A percentile compares a stretch with the other conserved stretches of the same genome.
Conservation (phyloP, 2,329 filamentous ascomycete species). For the Ampelomyces quisqualis region DNA sequence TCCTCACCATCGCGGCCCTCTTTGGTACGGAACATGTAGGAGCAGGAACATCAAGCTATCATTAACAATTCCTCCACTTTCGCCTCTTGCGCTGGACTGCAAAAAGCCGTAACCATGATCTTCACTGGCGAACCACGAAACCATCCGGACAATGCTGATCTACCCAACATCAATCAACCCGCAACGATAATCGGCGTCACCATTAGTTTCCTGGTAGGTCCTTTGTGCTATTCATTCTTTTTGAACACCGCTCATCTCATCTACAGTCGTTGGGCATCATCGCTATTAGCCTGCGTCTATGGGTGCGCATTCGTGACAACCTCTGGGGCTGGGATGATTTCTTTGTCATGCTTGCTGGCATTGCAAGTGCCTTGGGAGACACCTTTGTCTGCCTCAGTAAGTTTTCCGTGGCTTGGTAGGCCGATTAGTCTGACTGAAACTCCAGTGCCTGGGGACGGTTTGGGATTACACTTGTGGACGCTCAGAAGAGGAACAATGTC, state of each 20-base stretch:
- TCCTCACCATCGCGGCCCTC: background rate
- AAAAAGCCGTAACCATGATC: background rate
- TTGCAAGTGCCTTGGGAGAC: conserved; percentile 29
- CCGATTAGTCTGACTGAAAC: too few species aligned
- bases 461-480: conserved; percentile 38
- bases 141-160: conserved; percentile 31
- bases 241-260: conserved; percentile 3
- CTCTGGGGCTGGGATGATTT: conserved; percentile 42
- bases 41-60: background rate
- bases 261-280: conserved; percentile 22
- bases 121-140: conserved; percentile 7
- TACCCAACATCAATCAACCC: conserved; percentile 32
- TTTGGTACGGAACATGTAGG: background rate
- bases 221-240: background rate
- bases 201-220: conserved; percentile 35
- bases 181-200: conserved; percentile 33
- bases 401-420: too few species aligned
- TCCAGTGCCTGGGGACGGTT: conserved; percentile 35
- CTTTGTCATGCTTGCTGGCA: conserved; percentile 33
- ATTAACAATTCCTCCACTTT: too few species aligned
- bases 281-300: conserved; percentile 34
- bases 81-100: too few species aligned
- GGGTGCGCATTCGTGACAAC: conserved; percentile 29
- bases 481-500: conserved; percentile 14
- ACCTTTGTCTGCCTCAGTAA: conserved; percentile 36